Evolutionary conservation across 768 basidiomycete genomes (phyloP).

Genomic region (Vararia minispora): DNA sequence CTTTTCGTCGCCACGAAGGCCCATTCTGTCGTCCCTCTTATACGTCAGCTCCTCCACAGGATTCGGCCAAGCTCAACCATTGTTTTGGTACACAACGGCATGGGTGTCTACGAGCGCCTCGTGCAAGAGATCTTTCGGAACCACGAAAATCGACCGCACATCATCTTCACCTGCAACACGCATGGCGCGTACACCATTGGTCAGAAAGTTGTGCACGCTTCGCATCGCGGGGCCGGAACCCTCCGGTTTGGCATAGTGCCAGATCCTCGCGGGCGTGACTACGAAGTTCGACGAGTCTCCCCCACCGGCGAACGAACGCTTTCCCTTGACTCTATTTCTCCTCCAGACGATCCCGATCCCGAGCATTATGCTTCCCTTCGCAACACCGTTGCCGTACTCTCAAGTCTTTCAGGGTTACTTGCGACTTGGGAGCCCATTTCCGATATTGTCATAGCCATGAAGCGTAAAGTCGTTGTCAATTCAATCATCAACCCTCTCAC

Average conservation of each 20-base stretch:
- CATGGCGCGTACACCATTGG: conserved; percentile 62
- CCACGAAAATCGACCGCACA: conserved; percentile 63
- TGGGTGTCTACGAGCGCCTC: conserved; percentile 83
- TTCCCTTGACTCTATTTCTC: conserved; percentile 42
- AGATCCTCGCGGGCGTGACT: conserved; percentile 51
- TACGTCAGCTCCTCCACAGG: conserved; percentile 50
- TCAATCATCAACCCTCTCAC: conserved; percentile 79
- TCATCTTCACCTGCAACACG: conserved; percentile 74
- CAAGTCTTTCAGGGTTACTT: conserved; percentile 42
- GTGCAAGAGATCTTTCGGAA: conserved; percentile 60
- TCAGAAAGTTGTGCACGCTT: conserved; percentile 38
- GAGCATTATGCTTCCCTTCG: conserved; percentile 49
- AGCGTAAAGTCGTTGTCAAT: conserved; percentile 76
- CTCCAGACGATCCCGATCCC: conserved; percentile 22
- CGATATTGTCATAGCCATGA: conserved; percentile 56
- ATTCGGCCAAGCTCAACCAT: conserved; percentile 64
- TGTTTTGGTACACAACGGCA: conserved; percentile 90
- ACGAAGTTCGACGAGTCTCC: too few species aligned
- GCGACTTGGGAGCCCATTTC: conserved; percentile 55
- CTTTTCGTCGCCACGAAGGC: conserved; percentile 82
- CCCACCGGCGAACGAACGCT: conserved; percentile 29
- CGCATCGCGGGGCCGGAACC: conserved; percentile 60
- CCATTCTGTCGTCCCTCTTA: conserved; percentile 43
- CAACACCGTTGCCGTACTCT: conserved; percentile 55
- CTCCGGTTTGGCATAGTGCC: conserved; percentile 76